Evolutionary conservation across 148 eudicot species (phyloP).

Genomic region (Arbutus unedo): DNA sequence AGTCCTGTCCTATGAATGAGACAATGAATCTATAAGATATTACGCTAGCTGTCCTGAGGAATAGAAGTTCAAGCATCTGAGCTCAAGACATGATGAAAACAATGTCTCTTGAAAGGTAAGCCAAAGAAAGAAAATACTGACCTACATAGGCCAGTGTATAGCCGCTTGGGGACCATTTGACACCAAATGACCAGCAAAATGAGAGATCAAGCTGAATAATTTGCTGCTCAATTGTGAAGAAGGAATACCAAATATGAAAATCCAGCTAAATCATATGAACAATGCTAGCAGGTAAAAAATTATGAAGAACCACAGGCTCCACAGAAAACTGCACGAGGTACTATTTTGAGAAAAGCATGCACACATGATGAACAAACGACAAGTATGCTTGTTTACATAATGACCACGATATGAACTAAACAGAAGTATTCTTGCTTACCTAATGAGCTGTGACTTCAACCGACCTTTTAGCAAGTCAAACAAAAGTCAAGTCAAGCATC

Average conservation of each 20-base stretch:
- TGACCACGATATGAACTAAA: neutral
- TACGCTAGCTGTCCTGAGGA: constrained; percentile 1
- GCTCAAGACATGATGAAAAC: neutral
- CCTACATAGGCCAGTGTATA: constrained; percentile 96
- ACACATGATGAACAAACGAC: neutral
- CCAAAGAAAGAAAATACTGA: constrained; percentile 42
- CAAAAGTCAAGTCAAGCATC: neutral
- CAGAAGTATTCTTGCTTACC: neutral
- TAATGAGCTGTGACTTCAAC: too few relatives aligned
- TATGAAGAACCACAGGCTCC: neutral
- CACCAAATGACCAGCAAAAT: constrained; percentile 95
- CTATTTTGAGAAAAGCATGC: neutral
- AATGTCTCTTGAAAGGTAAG: constrained; percentile 11
- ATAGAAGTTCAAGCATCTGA: constrained; percentile 7
- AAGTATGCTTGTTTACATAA: neutral
- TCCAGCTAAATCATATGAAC: constrained; percentile 12
- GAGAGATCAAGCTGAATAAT: constrained; percentile 98
- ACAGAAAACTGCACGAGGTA: neutral
- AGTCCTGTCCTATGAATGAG: neutral
- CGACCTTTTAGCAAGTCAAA: neutral
- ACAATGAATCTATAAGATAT: neutral
- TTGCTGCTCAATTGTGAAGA: constrained; percentile 54
- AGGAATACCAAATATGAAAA: neutral
- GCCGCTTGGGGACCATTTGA: constrained; percentile 97
- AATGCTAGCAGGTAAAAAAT: neutral